Evolutionary conservation across 495 filamentous ascomycete species (phyloP), one percentile per base, ranked within the genome.

Genomic region (Glarea lozoyensis): DNA sequence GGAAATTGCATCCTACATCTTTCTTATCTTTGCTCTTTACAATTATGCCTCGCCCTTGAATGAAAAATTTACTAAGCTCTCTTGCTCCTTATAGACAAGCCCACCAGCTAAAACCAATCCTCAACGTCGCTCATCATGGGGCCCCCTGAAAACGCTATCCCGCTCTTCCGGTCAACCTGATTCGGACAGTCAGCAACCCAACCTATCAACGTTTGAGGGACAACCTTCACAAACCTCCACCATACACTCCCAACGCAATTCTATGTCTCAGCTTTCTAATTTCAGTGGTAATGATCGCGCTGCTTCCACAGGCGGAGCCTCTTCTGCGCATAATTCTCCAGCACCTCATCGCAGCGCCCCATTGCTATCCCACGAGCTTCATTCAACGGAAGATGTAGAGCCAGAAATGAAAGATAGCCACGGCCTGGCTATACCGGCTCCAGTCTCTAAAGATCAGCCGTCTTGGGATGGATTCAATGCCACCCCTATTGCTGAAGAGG

Each of bases 81-180:
- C 13, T 34, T 48, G 7, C 29, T 24, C 45, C 24, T 20, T 35
- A 47, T 43, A 56, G 49, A 47, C 35, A 44, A 45, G 19, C 39
- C 32, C 48, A 9, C 40, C 45, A 23, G 31, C 33, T 18, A 56
- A 56, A 33, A 35, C 56, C 19, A 57, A 54, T 33, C 24, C 15
- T 17, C 54, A 59, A 11, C 45, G 55, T 10, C 52, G 59, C n/a
- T 40, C 48, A 4, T 60, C 60, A 1, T 65, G 59, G 60, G 55
- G 49, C 18, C n/a, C 56, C 20, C 49, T 51, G 11, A 44, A 59
- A 16, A 42, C 37, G 17, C 25, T 48, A 11, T 37, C 41, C 6
- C 40, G 40, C 7, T 50, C 53, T 15, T 50, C 49, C 7, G 43
- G 42, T 32, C 45, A 29, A 41, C 17, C 45, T 37, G 48, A 55